Evolutionary conservation across 768 basidiomycete genomes (phyloP), one percentile per base, ranked within the genome.

Genomic region (Mycena rosella): DNA sequence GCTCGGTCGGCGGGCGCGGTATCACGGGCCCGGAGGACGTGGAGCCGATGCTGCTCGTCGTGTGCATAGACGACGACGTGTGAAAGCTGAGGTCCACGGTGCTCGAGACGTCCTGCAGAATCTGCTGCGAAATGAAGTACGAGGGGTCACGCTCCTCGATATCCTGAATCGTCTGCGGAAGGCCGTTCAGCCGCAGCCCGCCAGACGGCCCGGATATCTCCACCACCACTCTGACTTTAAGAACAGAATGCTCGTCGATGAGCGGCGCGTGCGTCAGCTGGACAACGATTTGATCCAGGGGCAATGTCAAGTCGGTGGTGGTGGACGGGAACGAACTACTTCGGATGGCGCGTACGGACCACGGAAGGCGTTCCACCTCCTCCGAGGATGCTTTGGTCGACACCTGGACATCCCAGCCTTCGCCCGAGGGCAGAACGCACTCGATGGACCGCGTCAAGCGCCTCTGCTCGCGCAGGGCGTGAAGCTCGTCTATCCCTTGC

Each of bases 391-490:
- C 92, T 75, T 87, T 91, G 30, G 89, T 88, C 6, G 90, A 85
- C 29, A 97, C 82, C 72, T 91, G 94, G 1, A 96, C 87, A 72
- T 96, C 95, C 96, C 94, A 98, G 29, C 94, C 92, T 68, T 92
- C 90, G 20, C 83, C 80, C 2, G 88, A 83, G 5, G 94, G 93
- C 34, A 98, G 78, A n/a, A 89, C 80, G 73, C 91, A 93, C 80
- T 98, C 94, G 51, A 96, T 83, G 2, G 92, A 89, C 42, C 95
- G 86, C 22, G 89, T 90, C 20, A 95, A 81, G 47, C 93, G 85
- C 61, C 87, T 83, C 61, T 88, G 86, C 74, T 94, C 95, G 48
- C 89, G 87, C 59, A 88, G 73, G 1, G 84, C 83, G 65, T 89
- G 85, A 20, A 94, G 78, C 60, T 91, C 91, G 47, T 92, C 90